A percentile compares a stretch with the other conserved stretches of the same genome.
Conservation (phyloP, 192 early-diverging fungal genomes). For the Spizellomyces sp. region DNA sequence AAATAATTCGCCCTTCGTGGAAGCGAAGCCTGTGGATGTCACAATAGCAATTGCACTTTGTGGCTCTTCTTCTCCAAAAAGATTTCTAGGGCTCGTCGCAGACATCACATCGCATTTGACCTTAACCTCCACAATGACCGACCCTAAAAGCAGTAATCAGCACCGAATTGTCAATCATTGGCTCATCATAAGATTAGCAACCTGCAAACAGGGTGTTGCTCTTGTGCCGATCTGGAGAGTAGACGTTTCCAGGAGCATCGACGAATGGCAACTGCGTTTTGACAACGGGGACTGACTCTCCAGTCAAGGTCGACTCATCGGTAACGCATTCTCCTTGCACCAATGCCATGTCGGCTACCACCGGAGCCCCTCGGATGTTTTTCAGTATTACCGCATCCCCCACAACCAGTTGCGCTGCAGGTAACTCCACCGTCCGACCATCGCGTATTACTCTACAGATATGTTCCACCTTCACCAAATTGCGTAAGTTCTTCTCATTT, state of each 20-base stretch:
- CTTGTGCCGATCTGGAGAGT: slow-evolving; percentile 32
- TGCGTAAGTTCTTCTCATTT: slow-evolving; percentile 42
- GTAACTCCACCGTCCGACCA: slow-evolving; percentile 1
- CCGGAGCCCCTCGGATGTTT: neutral
- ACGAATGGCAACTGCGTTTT: slow-evolving; percentile 32
- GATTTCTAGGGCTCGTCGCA: neutral
- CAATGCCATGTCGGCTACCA: slow-evolving; percentile 44
- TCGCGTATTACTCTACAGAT: slow-evolving; percentile 26
- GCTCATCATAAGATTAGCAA: neutral
- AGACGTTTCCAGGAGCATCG: slow-evolving; percentile 1
- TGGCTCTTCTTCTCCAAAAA: too few species aligned
- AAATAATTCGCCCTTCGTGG: slow-evolving; percentile 50
- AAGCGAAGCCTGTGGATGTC: slow-evolving; percentile 45
- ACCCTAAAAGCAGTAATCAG: neutral
- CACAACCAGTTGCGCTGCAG: slow-evolving; percentile 38
- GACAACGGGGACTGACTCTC: slow-evolving; percentile 44
- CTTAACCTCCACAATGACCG: slow-evolving; percentile 28
- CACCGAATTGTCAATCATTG: neutral
- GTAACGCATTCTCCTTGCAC: slow-evolving; percentile 43
- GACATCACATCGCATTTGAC: slow-evolving; percentile 1
- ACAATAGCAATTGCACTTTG: slow-evolving; percentile 39
- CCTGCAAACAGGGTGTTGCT: slow-evolving; percentile 43
- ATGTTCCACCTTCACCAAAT: slow-evolving; percentile 12
- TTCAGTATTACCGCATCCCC: slow-evolving; percentile 45
- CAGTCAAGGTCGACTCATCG: slow-evolving; percentile 47